phyloP scores from a whole-genome alignment of 257 asterid species.

The Lycium ferocissimum region DNA sequence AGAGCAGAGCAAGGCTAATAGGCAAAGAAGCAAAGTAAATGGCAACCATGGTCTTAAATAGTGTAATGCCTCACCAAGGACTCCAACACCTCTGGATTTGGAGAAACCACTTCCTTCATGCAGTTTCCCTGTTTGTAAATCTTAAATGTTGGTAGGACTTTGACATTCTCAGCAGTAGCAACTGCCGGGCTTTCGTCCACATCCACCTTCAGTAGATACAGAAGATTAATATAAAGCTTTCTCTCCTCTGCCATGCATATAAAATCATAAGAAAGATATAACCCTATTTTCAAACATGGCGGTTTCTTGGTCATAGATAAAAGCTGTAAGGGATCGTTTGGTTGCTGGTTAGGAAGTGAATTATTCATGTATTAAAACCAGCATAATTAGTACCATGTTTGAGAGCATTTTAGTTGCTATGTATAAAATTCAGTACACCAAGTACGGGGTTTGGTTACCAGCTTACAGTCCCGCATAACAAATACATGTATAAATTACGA shows the following conservation, averaged over 20 bases:
- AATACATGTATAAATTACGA: no score
- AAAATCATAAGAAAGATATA: neutral
- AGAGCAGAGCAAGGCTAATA: neutral
- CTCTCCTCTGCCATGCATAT: neutral
- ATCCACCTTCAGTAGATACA: constrained; percentile 55
- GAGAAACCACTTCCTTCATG: constrained; percentile 69
- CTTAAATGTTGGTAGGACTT: constrained; percentile 64
- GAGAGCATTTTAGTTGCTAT: no score
- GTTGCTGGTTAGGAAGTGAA: no score
- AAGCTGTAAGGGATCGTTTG: neutral
- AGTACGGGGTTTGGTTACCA: no score
- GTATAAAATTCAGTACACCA: no score
- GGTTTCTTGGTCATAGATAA: neutral
- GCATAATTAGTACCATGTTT: no score
- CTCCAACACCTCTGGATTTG: constrained; percentile 70
- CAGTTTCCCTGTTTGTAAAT: constrained; percentile 62
- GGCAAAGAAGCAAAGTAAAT: neutral
- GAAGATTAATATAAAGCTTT: constrained; percentile 15
- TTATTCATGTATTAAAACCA: no score
- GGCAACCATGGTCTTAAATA: neutral
- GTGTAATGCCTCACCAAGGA: constrained; percentile 48
- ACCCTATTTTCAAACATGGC: neutral
- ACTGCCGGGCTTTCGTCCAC: constrained; percentile 55
- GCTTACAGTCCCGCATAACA: no score
- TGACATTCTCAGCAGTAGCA: constrained; percentile 60